These are phyloP conservation scores for Sambucus nigra DNA, from an alignment of 129 eudicot species.

Conservation along the genomic window DNA sequence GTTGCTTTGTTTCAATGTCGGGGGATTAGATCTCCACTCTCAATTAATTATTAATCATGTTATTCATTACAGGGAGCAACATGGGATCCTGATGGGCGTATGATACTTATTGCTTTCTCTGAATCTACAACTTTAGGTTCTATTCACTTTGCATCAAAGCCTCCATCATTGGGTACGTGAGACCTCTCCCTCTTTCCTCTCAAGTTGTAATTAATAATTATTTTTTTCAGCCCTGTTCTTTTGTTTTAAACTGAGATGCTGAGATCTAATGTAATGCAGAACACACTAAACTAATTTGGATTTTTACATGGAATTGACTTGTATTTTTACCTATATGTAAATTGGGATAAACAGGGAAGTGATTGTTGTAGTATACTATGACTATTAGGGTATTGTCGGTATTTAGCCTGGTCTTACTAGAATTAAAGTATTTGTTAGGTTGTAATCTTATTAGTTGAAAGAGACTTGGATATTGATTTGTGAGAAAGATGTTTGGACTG, in stretches of 20 bases:
- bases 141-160: slow-evolving; percentile 86
- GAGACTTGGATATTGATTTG: too few relatives aligned
- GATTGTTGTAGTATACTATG: too few relatives aligned
- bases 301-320: too few relatives aligned
- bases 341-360: too few relatives aligned
- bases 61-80: slow-evolving; percentile 75
- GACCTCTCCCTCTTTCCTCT: slow-evolving; percentile 9
- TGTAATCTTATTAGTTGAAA: too few relatives aligned
- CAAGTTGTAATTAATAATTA: background rate
- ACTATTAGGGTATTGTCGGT: too few relatives aligned
- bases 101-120: slow-evolving; percentile 81
- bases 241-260: background rate
- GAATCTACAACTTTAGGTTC: slow-evolving; percentile 81
- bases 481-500: too few relatives aligned
- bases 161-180: slow-evolving; percentile 86
- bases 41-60: slow-evolving; percentile 4
- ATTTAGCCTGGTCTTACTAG: too few relatives aligned
- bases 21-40: background rate
- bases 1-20: background rate
- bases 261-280: background rate
- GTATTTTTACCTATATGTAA: too few relatives aligned
- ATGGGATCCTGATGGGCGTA: slow-evolving; percentile 99
- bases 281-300: too few relatives aligned
- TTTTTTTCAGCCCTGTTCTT: background rate
- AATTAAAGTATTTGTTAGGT: too few relatives aligned